Evolutionary conservation across 148 eudicot genomes (phyloP).

Genomic region (Polygonum maritimum): DNA sequence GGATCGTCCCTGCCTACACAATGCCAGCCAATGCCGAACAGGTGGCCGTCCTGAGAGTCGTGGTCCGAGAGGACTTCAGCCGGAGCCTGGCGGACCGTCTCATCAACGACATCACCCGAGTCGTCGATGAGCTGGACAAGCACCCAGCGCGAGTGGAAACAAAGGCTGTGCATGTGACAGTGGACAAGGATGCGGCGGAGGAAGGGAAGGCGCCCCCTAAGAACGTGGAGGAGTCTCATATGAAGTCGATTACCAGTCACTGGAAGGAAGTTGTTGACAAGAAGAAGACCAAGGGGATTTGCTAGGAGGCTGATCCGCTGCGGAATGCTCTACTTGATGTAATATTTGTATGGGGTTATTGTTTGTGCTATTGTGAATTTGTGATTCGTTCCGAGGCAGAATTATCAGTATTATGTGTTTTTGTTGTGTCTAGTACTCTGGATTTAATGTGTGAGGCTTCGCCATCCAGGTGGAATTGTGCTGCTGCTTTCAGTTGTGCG

Average conservation of each 20-base stretch:
- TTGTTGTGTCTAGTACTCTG: background rate
- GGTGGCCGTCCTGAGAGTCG: constrained; percentile 28
- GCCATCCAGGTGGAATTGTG: no score
- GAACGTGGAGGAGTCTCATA: constrained; percentile 7
- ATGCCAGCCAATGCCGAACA: constrained; percentile 34
- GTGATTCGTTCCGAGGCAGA: background rate
- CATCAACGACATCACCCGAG: constrained; percentile 18
- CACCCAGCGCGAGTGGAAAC: constrained; percentile 13
- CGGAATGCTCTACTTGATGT: background rate
- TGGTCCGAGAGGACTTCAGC: constrained; percentile 31
- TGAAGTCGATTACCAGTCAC: constrained; percentile 11
- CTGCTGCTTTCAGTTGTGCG: background rate
- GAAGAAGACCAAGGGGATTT: constrained; percentile 21
- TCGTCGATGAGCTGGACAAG: constrained; percentile 18
- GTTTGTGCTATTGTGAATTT: background rate
- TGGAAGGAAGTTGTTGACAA: constrained; percentile 28
- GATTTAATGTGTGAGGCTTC: background rate
- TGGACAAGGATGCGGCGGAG: background rate
- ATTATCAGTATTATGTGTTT: background rate
- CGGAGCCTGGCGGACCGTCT: constrained; percentile 30
- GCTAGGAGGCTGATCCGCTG: constrained; percentile 12
- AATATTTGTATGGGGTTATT: background rate
- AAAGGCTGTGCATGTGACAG: background rate
- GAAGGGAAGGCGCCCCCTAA: constrained; percentile 10
- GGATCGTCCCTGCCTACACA: constrained; percentile 42